Conservation (phyloP, 2,329 filamentous ascomycete genomes). For the Neofusicoccum sp. region DNA sequence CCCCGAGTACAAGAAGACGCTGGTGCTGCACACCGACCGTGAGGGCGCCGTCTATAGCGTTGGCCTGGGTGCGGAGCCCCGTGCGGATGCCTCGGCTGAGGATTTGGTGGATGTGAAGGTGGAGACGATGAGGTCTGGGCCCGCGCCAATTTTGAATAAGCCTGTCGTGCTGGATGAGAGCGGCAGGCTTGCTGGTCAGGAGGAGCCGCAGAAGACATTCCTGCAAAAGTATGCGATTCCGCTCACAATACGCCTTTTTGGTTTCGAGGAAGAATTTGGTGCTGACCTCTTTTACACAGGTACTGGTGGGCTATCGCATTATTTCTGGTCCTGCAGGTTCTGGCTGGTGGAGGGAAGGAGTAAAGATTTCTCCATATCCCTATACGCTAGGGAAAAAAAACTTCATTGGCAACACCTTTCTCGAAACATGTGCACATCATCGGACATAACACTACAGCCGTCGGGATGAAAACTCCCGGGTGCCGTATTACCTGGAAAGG, state of each 20-base stretch:
- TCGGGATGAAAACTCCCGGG: too few relatives aligned
- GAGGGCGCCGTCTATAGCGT: constrained; percentile 49
- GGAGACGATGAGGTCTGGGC: constrained; percentile 41
- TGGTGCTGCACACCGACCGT: constrained; percentile 47
- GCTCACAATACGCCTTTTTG: neutral
- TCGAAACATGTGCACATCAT: too few relatives aligned
- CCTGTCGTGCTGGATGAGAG: constrained; percentile 59
- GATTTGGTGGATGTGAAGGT: constrained; percentile 48
- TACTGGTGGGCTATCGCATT: constrained; percentile 56
- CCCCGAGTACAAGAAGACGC: constrained; percentile 45
- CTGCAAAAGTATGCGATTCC: constrained; percentile 51
- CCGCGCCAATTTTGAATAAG: constrained; percentile 52
- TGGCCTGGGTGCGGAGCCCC: constrained; percentile 44
- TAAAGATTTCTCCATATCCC: neutral
- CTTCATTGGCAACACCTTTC: neutral
- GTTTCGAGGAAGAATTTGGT: neutral
- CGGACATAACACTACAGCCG: too few relatives aligned
- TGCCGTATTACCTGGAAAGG: too few relatives aligned
- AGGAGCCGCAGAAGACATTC: constrained; percentile 53
- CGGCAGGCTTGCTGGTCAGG: constrained; percentile 51
- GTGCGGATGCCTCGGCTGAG: constrained; percentile 26
- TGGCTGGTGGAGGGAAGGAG: constrained; percentile 41
- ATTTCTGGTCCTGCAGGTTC: constrained; percentile 51
- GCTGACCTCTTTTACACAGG: constrained; percentile 34
- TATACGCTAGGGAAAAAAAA: neutral